Conservation (phyloP, 2,329 filamentous ascomycete genomes). For the Canariomyces notabilis region DNA sequence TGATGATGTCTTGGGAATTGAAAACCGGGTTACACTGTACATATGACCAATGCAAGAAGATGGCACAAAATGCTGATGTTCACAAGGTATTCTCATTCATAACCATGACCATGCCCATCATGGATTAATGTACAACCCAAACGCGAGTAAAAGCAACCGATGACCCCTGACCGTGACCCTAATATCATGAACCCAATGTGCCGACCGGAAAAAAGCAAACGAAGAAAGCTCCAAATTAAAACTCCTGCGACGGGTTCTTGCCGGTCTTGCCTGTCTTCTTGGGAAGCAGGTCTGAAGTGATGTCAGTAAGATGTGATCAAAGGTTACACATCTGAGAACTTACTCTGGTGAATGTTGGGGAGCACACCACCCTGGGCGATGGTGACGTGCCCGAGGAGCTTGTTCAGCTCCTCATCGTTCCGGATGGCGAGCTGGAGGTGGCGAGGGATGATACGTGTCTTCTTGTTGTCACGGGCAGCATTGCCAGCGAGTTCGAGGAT, state of each 20-base stretch:
- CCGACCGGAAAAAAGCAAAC: conserved; percentile 58
- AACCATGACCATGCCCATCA: conserved; percentile 52
- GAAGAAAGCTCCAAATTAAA: conserved; percentile 55
- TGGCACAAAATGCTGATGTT: conserved; percentile 30
- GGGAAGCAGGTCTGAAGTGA: conserved; percentile 78
- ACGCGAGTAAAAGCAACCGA: conserved; percentile 58
- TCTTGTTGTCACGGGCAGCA: conserved; percentile 99
- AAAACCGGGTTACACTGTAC: background rate
- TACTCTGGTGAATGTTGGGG: conserved; percentile 96
- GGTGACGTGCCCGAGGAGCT: conserved; percentile 91
- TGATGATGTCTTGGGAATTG: too few relatives aligned
- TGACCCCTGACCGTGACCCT: conserved; percentile 75
- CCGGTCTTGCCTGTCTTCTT: conserved; percentile 97
- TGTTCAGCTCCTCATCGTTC: conserved; percentile 99
- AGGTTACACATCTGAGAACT: conserved; percentile 35
- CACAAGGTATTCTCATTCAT: conserved; percentile 56
- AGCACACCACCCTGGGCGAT: conserved; percentile 96
- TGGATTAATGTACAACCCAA: conserved; percentile 71
- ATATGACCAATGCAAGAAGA: background rate
- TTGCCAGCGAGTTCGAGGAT: conserved; percentile 99
- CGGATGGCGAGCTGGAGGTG: conserved; percentile 98
- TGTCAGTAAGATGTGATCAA: conserved; percentile 20
- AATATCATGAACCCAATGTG: conserved; percentile 75
- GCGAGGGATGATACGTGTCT: conserved; percentile 99
- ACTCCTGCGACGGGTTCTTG: conserved; percentile 90